These are phyloP conservation scores for Bipolaris bicolor DNA, from an alignment of 2,329 filamentous ascomycete species.

Conservation along the genomic window DNA sequence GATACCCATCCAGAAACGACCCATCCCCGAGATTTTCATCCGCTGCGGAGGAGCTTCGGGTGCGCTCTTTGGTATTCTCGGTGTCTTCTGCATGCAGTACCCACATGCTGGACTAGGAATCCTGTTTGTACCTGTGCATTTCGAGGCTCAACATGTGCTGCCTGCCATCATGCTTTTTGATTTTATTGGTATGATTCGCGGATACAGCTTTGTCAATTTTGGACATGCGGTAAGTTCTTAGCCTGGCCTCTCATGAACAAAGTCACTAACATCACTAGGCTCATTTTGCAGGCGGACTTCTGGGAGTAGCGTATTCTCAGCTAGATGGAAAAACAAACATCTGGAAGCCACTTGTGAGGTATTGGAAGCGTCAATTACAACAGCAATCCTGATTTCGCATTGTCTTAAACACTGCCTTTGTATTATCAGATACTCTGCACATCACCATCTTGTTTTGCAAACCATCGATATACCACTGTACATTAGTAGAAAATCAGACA, in stretches of 20 bases:
- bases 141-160: slow-evolving; percentile 42
- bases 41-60: slow-evolving; percentile 44
- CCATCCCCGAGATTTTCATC: slow-evolving; percentile 33
- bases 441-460: too few species aligned
- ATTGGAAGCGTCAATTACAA: slow-evolving; percentile 35
- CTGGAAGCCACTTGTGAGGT: slow-evolving; percentile 44
- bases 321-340: slow-evolving; percentile 42
- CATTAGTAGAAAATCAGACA: too few species aligned
- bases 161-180: slow-evolving; percentile 44
- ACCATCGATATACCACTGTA: too few species aligned
- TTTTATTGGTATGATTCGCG: slow-evolving; percentile 38
- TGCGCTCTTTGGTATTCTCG: slow-evolving; percentile 40
- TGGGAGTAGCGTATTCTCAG: slow-evolving; percentile 42
- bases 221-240: slow-evolving; percentile 43
- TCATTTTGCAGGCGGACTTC: slow-evolving; percentile 38
- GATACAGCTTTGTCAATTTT: slow-evolving; percentile 37
- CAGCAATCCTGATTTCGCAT: background rate
- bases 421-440: background rate
- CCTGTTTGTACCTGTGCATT: slow-evolving; percentile 39
- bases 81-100: slow-evolving; percentile 42
- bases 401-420: too few species aligned
- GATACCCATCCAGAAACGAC: slow-evolving; percentile 28
- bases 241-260: background rate
- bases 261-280: slow-evolving; percentile 33
- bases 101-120: slow-evolving; percentile 39